These are phyloP conservation scores for Hypoxylon cercidicola DNA, from an alignment of 495 filamentous ascomycete genomes.

Conservation along the genomic window DNA sequence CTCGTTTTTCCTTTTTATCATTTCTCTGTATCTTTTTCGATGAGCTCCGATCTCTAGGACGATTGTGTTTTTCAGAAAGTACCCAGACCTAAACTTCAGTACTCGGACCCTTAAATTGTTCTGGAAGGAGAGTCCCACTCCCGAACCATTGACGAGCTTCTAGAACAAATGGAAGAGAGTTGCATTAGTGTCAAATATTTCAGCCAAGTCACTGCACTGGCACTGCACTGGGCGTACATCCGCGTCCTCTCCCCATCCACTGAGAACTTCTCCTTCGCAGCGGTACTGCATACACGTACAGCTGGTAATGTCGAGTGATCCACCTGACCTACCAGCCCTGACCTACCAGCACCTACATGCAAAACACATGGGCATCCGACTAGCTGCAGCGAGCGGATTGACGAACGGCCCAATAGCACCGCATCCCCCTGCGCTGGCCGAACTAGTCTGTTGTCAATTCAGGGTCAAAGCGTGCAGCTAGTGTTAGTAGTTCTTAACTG, in stretches of 20 bases:
- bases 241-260: conserved; percentile 33
- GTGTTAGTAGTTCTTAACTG: conserved; percentile 23
- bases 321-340: conserved; percentile 7
- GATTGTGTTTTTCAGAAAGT: neutral
- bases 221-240: conserved; percentile 36
- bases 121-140: neutral
- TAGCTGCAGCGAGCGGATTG: conserved; percentile 42
- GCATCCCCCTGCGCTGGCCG: conserved; percentile 29
- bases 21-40: conserved; percentile 7
- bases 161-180: conserved; percentile 38
- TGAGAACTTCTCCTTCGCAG: conserved; percentile 27
- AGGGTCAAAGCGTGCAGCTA: conserved; percentile 40
- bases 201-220: conserved; percentile 17
- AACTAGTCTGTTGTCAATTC: conserved; percentile 23
- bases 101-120: neutral
- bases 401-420: conserved; percentile 31
- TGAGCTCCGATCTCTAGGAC: neutral
- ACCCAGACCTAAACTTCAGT: neutral
- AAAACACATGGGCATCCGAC: conserved; percentile 44
- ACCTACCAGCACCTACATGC: conserved; percentile 33
- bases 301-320: conserved; percentile 39
- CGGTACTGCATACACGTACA: conserved; percentile 32
- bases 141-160: conserved; percentile 19
- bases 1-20: conserved; percentile 15
- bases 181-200: conserved; percentile 19